Percentiles rank a stretch among this genome's conserved stretches.
phyloP scores from a whole-genome alignment of 202 grass and related monocot genomes.

The Musa balbisiana region DNA sequence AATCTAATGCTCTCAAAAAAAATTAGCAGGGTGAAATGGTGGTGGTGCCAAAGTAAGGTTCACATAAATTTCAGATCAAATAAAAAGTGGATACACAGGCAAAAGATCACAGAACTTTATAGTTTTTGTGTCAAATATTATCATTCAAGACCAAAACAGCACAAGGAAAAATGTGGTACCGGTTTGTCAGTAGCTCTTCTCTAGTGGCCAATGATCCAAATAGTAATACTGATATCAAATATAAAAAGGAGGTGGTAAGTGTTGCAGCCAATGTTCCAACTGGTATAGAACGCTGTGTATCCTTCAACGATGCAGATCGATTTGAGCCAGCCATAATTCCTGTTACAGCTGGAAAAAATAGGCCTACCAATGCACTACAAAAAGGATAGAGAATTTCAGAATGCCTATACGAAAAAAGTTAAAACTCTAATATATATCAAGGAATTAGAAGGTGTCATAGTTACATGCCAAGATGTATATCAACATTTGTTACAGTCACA shows the following conservation, averaged over 20 bases:
- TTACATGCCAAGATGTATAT: constrained; percentile 15
- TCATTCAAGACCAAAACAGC: background rate
- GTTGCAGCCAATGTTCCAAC: constrained; percentile 82
- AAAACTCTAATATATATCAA: background rate
- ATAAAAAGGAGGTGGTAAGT: constrained; percentile 75
- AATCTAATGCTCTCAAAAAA: background rate
- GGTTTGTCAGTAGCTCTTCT: constrained; percentile 90
- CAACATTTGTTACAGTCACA: constrained; percentile 7
- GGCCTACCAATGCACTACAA: constrained; percentile 94
- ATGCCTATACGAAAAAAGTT: background rate
- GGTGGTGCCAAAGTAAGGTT: background rate
- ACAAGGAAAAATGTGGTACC: constrained; percentile 30
- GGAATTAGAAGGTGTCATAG: too few relatives aligned
- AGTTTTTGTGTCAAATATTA: constrained; percentile 5
- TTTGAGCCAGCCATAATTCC: constrained; percentile 99
- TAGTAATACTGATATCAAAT: constrained; percentile 75
- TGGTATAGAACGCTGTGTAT: constrained; percentile 96
- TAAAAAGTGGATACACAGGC: background rate
- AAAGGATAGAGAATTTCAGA: background rate
- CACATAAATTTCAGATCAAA: background rate
- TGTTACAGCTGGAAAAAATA: constrained; percentile 97
- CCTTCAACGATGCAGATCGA: constrained; percentile 86
- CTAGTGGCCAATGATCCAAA: constrained; percentile 89
- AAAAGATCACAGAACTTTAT: too few relatives aligned
- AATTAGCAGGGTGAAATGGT: background rate